These are phyloP conservation scores for Fusarium albidum DNA, from an alignment of 2,329 filamentous ascomycete species.

Conservation along the genomic window DNA sequence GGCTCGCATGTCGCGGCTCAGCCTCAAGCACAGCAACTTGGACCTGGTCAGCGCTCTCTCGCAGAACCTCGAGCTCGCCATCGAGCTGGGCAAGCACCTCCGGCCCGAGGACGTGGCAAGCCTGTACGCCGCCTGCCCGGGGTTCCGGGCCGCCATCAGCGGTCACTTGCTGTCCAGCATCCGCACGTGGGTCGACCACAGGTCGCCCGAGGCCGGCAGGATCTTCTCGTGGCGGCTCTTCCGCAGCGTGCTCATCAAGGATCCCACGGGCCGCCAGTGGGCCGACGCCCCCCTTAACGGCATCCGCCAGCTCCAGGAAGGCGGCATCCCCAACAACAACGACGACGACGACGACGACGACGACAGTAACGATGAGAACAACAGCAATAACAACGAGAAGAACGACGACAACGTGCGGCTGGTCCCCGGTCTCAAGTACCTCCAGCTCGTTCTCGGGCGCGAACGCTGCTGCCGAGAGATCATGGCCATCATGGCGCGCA, in stretches of 20 bases:
- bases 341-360: too few species aligned
- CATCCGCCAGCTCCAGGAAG: too few species aligned
- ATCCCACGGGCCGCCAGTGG: slow-evolving; percentile 62
- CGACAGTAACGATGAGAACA: too few species aligned
- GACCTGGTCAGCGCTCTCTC: slow-evolving; percentile 56
- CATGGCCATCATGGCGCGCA: slow-evolving; percentile 64
- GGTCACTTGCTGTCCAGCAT: slow-evolving; percentile 67
- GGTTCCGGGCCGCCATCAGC: slow-evolving; percentile 69
- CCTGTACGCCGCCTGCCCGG: slow-evolving; percentile 70
- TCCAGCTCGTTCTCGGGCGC: slow-evolving; percentile 70
- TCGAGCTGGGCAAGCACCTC: slow-evolving; percentile 64
- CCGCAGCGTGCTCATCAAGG: slow-evolving; percentile 61
- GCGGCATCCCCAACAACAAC: too few species aligned
- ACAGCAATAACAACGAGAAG: too few species aligned
- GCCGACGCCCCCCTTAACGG: slow-evolving; percentile 7
- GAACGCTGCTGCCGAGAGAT: slow-evolving; percentile 68
- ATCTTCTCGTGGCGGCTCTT: slow-evolving; percentile 72
- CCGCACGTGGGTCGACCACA: slow-evolving; percentile 59
- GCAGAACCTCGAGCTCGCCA: slow-evolving; percentile 59
- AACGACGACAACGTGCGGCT: slow-evolving; percentile 48
- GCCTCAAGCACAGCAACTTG: slow-evolving; percentile 39
- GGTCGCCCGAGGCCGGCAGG: slow-evolving; percentile 62
- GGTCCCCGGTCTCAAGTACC: slow-evolving; percentile 72
- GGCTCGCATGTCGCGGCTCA: slow-evolving; percentile 23
- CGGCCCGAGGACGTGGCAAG: slow-evolving; percentile 64